Percentiles rank a stretch among this genome's conserved stretches.
Evolutionary conservation across 1,139 yeast genomes (phyloP).

Genomic region (Meyerozyma guilliermondii): DNA sequence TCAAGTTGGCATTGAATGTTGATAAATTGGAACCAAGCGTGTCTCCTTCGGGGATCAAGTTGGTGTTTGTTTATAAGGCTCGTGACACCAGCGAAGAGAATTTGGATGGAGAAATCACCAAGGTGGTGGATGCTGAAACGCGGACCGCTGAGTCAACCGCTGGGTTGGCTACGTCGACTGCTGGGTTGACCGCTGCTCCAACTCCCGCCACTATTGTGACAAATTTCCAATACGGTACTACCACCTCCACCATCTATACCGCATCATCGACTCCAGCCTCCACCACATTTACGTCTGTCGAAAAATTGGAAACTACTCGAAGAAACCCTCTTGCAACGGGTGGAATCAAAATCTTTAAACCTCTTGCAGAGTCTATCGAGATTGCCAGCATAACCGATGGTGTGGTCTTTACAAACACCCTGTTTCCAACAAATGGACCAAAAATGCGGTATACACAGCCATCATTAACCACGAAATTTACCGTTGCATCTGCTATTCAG

Average conservation of each 20-base stretch:
- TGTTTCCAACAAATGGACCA: not conserved
- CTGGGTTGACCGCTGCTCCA: not conserved
- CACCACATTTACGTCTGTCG: constrained; percentile 10
- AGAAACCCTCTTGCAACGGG: constrained; percentile 17
- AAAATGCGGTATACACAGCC: not conserved
- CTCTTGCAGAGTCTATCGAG: constrained; percentile 13
- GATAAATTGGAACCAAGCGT: not conserved
- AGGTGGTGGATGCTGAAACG: too few species aligned
- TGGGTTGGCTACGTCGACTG: not conserved
- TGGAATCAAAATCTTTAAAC: constrained; percentile 10
- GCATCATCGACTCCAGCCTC: constrained; percentile 11
- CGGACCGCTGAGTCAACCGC: too few species aligned
- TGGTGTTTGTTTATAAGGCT: not conserved
- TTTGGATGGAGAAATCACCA: too few species aligned
- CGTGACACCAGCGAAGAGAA: too few species aligned
- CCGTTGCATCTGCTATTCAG: constrained; percentile 3
- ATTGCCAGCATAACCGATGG: constrained; percentile 14
- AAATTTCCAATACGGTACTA: constrained; percentile 7
- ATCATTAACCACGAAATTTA: constrained; percentile 4
- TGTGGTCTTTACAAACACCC: constrained; percentile 6
- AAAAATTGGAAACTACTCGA: constrained; percentile 10
- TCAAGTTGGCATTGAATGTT: not conserved
- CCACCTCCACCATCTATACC: constrained; percentile 14
- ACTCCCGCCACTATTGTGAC: not conserved
- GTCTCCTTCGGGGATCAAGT: not conserved